These are phyloP conservation scores for Aspergillus sclerotiicarbonarius DNA, from an alignment of 495 filamentous ascomycete species.

Conservation along the genomic window DNA sequence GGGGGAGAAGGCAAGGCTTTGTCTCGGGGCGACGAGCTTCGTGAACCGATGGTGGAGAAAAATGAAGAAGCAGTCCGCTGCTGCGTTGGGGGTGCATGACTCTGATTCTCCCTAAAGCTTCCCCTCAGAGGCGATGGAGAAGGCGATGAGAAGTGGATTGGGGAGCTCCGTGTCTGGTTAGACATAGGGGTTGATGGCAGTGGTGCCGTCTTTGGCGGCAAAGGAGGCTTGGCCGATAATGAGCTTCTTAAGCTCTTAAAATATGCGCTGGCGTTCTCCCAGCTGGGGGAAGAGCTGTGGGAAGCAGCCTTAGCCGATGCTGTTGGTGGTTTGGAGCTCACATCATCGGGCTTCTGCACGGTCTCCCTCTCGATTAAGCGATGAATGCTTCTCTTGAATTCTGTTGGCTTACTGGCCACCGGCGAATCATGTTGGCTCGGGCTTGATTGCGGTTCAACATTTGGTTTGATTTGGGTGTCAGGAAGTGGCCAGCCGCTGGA, in stretches of 20 bases:
- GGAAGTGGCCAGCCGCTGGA: slow-evolving; percentile 24
- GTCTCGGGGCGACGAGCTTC: slow-evolving; percentile 25
- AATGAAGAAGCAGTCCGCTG: slow-evolving; percentile 19
- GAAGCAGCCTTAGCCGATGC: slow-evolving; percentile 9
- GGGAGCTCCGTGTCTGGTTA: slow-evolving; percentile 29
- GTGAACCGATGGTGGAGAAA: slow-evolving; percentile 15
- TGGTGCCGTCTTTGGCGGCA: slow-evolving; percentile 44
- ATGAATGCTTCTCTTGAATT: slow-evolving; percentile 15
- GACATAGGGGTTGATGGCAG: slow-evolving; percentile 33
- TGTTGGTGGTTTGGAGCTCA: slow-evolving; percentile 7
- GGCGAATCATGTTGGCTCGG: slow-evolving; percentile 6
- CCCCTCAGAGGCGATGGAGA: slow-evolving; percentile 41
- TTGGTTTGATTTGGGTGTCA: slow-evolving; percentile 7
- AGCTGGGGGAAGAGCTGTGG: slow-evolving; percentile 3
- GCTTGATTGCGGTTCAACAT: slow-evolving; percentile 4
- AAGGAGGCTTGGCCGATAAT: slow-evolving; percentile 30
- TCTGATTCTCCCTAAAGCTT: slow-evolving; percentile 37
- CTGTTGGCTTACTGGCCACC: slow-evolving; percentile 6
- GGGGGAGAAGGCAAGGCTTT: slow-evolving; percentile 42
- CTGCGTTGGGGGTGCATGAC: slow-evolving; percentile 22
- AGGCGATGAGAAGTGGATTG: slow-evolving; percentile 32
- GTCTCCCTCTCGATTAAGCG: slow-evolving; percentile 13
- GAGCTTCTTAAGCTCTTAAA: slow-evolving; percentile 16
- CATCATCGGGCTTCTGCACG: not conserved
- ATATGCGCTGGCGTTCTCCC: slow-evolving; percentile 18